Conservation (phyloP, 2,329 filamentous ascomycete genomes). For the Diplodia scrobiculata region DNA sequence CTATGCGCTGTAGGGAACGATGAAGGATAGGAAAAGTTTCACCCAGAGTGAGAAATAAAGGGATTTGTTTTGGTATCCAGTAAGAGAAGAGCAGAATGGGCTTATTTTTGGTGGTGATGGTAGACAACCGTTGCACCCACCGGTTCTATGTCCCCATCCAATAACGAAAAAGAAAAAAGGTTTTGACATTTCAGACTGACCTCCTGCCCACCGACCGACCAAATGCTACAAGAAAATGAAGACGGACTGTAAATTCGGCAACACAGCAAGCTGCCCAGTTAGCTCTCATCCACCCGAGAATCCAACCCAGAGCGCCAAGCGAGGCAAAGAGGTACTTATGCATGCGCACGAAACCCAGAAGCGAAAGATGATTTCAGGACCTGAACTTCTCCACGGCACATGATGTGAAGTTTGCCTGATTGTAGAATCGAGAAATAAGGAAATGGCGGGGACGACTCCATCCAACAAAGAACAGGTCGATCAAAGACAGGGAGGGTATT, state of each 20-base stretch:
- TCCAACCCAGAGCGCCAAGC: neutral
- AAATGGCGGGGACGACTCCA: neutral
- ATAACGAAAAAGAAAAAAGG: neutral
- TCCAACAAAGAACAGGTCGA: neutral
- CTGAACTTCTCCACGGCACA: neutral
- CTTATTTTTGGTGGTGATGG: slow-evolving; percentile 1
- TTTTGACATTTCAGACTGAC: neutral
- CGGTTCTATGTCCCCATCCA: slow-evolving; percentile 1
- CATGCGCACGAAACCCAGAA: slow-evolving; percentile 9
- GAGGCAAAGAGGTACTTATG: slow-evolving; percentile 8
- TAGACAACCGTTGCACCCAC: neutral
- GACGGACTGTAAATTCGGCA: neutral
- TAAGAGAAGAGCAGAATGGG: neutral
- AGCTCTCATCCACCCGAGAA: slow-evolving; percentile 12
- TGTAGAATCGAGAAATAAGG: neutral
- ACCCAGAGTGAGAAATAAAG: neutral
- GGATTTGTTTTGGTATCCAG: neutral
- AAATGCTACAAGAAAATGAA: slow-evolving; percentile 2
- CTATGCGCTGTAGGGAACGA: neutral
- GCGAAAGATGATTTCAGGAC: neutral
- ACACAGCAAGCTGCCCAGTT: slow-evolving; percentile 7
- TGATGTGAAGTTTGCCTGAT: neutral
- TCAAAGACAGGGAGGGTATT: neutral
- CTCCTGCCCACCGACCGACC: neutral
- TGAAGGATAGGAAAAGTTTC: neutral